Conservation (phyloP, 2,329 filamentous ascomycete species). For the Pestalotiopsis sp. region DNA sequence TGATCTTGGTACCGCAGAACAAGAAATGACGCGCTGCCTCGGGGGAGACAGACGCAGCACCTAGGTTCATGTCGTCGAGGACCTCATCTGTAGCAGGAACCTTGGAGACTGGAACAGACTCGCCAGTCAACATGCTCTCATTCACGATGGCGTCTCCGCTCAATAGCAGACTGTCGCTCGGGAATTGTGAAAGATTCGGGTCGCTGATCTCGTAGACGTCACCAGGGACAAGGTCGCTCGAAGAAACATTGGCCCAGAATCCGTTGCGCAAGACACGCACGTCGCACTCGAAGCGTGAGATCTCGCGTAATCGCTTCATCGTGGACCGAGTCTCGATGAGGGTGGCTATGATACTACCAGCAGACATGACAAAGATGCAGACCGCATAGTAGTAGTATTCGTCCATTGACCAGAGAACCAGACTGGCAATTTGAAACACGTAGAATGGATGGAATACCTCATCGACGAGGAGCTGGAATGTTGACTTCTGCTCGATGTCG, state of each 20-base stretch:
- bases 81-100: constrained; percentile 80
- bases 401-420: constrained; percentile 92
- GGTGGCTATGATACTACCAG: constrained; percentile 87
- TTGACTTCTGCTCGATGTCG: constrained; percentile 88
- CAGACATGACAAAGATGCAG: constrained; percentile 93
- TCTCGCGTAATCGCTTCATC: constrained; percentile 86
- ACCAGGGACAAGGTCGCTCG: constrained; percentile 87
- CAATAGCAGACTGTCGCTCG: constrained; percentile 87
- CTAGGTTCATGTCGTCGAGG: constrained; percentile 74
- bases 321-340: constrained; percentile 90
- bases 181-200: constrained; percentile 83
- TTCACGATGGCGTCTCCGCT: constrained; percentile 98
- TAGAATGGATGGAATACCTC: constrained; percentile 98
- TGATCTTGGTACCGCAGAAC: constrained; percentile 94
- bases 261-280: constrained; percentile 91
- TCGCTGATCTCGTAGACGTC: constrained; percentile 98
- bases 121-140: constrained; percentile 97
- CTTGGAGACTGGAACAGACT: constrained; percentile 97
- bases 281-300: constrained; percentile 94
- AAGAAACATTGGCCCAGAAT: constrained; percentile 73
- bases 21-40: constrained; percentile 87
- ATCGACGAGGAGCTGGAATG: constrained; percentile 81
- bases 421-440: constrained; percentile 93
- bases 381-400: constrained; percentile 97
- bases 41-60: constrained; percentile 79